A percentile compares a stretch with the other conserved stretches of the same genome.
phyloP scores from a whole-genome alignment of 202 grass and related monocot genomes.

The Digitaria exilis region DNA sequence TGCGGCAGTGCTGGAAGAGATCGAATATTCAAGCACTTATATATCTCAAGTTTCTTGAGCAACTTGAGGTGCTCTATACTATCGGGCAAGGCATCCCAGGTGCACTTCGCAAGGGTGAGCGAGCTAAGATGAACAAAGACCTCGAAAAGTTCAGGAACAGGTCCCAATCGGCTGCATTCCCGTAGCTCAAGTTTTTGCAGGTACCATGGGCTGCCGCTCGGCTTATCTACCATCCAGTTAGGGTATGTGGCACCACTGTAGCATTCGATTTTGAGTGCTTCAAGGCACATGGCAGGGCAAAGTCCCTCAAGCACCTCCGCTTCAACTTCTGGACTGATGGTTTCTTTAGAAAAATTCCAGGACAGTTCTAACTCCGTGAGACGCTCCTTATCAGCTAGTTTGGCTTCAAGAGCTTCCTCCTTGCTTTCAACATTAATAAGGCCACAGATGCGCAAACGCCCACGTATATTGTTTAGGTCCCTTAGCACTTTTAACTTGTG shows the following conservation, averaged over 20 bases:
- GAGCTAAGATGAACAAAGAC: not conserved
- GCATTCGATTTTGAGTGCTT: not conserved
- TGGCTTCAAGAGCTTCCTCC: too few species aligned
- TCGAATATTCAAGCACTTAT: too few species aligned
- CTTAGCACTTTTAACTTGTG: constrained; percentile 24
- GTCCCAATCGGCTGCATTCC: not conserved
- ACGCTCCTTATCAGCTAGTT: not conserved
- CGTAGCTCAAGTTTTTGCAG: not conserved
- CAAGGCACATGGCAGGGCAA: not conserved
- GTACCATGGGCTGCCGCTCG: not conserved
- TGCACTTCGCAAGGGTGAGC: not conserved
- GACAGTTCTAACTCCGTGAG: not conserved
- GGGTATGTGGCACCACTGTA: not conserved
- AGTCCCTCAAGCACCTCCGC: not conserved
- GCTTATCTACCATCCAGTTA: not conserved
- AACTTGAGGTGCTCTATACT: not conserved
- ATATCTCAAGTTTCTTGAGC: too few species aligned
- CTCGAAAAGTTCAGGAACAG: not conserved
- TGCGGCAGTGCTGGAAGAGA: too few species aligned
- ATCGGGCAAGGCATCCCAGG: not conserved
- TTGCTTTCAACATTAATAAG: constrained; percentile 36
- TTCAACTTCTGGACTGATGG: not conserved
- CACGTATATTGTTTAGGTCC: constrained; percentile 47
- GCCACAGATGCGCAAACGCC: not conserved
- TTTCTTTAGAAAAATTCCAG: not conserved